These are phyloP conservation scores for Aspergillus novoparasiticus DNA, from an alignment of 2,329 filamentous ascomycete genomes.

Conservation along the genomic window DNA sequence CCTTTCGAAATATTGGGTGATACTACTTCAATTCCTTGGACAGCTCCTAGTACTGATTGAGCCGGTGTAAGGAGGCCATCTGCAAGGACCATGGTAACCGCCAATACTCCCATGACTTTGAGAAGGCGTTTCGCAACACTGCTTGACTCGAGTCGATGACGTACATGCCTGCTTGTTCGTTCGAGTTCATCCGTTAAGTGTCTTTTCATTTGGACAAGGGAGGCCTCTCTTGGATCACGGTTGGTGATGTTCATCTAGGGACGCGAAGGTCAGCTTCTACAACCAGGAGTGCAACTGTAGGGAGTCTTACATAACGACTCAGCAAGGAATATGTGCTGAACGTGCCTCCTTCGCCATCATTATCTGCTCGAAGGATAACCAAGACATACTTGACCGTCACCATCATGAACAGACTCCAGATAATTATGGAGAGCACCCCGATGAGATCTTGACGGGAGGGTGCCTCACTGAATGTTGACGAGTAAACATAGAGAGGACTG, in stretches of 20 bases:
- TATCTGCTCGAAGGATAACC: constrained; percentile 56
- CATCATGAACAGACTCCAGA: constrained; percentile 59
- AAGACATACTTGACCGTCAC: constrained; percentile 61
- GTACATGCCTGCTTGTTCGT: constrained; percentile 44
- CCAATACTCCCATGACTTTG: constrained; percentile 57
- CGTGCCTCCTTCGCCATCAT: constrained; percentile 61
- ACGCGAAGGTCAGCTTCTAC: background rate
- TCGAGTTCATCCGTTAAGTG: constrained; percentile 49
- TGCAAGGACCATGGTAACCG: constrained; percentile 58
- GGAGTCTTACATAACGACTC: constrained; percentile 49
- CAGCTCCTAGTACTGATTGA: constrained; percentile 59
- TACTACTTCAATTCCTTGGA: constrained; percentile 56
- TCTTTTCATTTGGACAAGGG: constrained; percentile 51
- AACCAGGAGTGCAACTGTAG: background rate
- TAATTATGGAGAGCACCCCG: constrained; percentile 57
- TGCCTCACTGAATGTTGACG: constrained; percentile 52
- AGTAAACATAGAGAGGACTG: constrained; percentile 60
- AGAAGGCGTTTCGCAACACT: constrained; percentile 48
- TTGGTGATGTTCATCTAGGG: constrained; percentile 55
- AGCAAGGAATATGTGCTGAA: constrained; percentile 58
- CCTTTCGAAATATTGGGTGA: constrained; percentile 48
- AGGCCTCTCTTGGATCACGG: constrained; percentile 54
- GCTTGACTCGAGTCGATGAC: constrained; percentile 52
- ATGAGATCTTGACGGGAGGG: constrained; percentile 52
- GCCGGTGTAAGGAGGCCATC: constrained; percentile 61